These are phyloP conservation scores for Xylaria bambusicola DNA, from an alignment of 495 filamentous ascomycete genomes.

Conservation along the genomic window DNA sequence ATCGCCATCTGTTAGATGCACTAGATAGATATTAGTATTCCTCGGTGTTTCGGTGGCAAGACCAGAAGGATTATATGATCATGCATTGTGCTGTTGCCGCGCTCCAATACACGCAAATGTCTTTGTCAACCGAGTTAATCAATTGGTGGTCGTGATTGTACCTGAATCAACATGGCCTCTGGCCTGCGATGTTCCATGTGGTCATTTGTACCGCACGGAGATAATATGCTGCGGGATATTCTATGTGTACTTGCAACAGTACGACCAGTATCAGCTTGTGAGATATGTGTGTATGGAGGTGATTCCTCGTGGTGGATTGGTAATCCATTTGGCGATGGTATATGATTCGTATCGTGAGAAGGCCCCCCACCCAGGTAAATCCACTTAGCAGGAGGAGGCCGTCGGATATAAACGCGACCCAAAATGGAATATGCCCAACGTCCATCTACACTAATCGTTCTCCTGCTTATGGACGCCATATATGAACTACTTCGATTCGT, in stretches of 20 bases:
- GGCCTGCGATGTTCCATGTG: background rate
- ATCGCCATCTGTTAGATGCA: too few species aligned
- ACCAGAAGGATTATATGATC: background rate
- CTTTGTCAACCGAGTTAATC: background rate
- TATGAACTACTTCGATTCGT: background rate
- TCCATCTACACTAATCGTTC: background rate
- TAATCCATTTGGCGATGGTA: conserved; percentile 10
- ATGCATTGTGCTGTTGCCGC: background rate
- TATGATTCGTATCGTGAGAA: conserved; percentile 12
- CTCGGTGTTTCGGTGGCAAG: background rate
- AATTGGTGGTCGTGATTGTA: background rate
- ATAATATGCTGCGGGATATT: background rate
- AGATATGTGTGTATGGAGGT: background rate
- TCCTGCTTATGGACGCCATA: background rate
- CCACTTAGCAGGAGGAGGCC: conserved; percentile 6
- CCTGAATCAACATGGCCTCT: background rate
- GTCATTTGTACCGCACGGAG: background rate
- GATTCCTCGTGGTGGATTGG: conserved; percentile 4
- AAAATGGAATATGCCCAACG: conserved; percentile 1
- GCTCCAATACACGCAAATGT: background rate
- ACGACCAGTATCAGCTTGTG: too few species aligned
- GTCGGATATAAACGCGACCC: conserved; percentile 12
- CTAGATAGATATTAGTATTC: too few species aligned
- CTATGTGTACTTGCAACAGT: background rate
- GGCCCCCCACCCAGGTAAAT: conserved; percentile 12